A percentile compares a stretch with the other conserved stretches of the same genome.
These are phyloP conservation scores for Capronia americana DNA, from an alignment of 2,329 filamentous ascomycete genomes.

Conservation along the genomic window DNA sequence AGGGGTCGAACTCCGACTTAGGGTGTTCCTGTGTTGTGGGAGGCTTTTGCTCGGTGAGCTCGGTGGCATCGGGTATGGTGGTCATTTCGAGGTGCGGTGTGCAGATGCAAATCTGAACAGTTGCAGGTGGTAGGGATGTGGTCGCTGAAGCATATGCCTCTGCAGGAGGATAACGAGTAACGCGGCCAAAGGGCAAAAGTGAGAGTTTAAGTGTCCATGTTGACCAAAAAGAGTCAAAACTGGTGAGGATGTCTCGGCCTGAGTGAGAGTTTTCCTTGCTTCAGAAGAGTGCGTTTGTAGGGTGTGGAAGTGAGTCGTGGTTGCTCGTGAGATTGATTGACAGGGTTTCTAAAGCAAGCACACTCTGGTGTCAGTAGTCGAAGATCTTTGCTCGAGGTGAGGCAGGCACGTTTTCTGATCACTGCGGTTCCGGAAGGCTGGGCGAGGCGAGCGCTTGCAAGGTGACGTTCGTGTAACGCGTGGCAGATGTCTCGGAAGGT, in stretches of 20 bases:
- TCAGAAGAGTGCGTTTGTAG: not conserved
- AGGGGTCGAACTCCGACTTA: slow-evolving; percentile 48
- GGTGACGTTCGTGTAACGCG: slow-evolving; percentile 3
- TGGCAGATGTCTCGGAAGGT: not conserved
- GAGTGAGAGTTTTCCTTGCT: not conserved
- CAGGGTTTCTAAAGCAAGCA: not conserved
- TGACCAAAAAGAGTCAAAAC: slow-evolving; percentile 14
- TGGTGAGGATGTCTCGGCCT: slow-evolving; percentile 16
- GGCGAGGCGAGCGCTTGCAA: not conserved
- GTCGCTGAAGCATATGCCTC: slow-evolving; percentile 18
- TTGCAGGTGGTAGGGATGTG: slow-evolving; percentile 10
- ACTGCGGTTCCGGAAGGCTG: not conserved
- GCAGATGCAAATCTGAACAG: slow-evolving; percentile 15
- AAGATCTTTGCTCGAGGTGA: not conserved
- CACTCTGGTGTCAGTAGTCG: not conserved
- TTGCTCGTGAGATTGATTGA: slow-evolving; percentile 1
- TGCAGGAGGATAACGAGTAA: slow-evolving; percentile 16
- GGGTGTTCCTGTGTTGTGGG: slow-evolving; percentile 13
- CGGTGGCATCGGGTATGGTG: slow-evolving; percentile 29
- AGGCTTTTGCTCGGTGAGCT: slow-evolving; percentile 33
- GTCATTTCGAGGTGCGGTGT: slow-evolving; percentile 3
- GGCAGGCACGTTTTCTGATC: not conserved
- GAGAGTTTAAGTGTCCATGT: slow-evolving; percentile 28
- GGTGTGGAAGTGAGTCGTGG: not conserved
- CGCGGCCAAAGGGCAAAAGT: slow-evolving; percentile 19